These are phyloP conservation scores for Irpex lacteus DNA, from an alignment of 1,284 basidiomycete species.

Conservation along the genomic window DNA sequence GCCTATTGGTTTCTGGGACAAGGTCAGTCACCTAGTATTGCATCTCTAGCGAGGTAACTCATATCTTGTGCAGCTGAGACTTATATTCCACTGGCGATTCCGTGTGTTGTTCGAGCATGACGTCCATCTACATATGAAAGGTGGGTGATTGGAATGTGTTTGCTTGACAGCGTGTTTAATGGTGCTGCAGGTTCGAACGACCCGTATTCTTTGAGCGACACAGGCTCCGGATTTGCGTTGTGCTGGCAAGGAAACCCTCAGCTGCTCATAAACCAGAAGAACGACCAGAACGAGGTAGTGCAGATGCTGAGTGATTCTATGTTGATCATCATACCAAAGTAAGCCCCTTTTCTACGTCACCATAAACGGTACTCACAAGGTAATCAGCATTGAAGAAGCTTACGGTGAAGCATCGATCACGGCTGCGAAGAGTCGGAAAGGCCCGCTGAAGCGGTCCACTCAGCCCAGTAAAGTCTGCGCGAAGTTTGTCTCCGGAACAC, in stretches of 20 bases:
- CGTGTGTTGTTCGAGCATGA: slow-evolving; percentile 72
- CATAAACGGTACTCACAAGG: slow-evolving; percentile 2
- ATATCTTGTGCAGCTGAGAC: slow-evolving; percentile 56
- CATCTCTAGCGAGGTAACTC: not conserved
- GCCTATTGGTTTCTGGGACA: slow-evolving; percentile 93
- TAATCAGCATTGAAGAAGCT: slow-evolving; percentile 29
- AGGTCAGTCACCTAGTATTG: slow-evolving; percentile 38
- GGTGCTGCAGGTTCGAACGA: slow-evolving; percentile 71
- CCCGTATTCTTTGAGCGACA: slow-evolving; percentile 74
- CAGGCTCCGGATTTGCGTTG: slow-evolving; percentile 88
- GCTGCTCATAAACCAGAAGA: slow-evolving; percentile 72
- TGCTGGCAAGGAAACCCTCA: slow-evolving; percentile 82
- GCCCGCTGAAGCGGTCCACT: slow-evolving; percentile 23
- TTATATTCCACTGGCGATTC: slow-evolving; percentile 86
- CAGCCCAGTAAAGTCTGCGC: slow-evolving; percentile 59
- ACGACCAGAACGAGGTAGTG: slow-evolving; percentile 76
- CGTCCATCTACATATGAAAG: slow-evolving; percentile 84
- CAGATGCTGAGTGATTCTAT: slow-evolving; percentile 84
- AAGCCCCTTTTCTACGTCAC: slow-evolving; percentile 20
- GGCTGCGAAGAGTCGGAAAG: not conserved
- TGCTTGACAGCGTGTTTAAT: slow-evolving; percentile 14
- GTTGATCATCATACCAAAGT: slow-evolving; percentile 84
- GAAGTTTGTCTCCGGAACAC: slow-evolving; percentile 84
- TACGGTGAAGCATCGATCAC: slow-evolving; percentile 19
- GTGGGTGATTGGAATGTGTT: slow-evolving; percentile 35